Evolutionary conservation across 495 filamentous ascomycete species (phyloP), one percentile per base, ranked within the genome.

Genomic region (Echria macrotheca): DNA sequence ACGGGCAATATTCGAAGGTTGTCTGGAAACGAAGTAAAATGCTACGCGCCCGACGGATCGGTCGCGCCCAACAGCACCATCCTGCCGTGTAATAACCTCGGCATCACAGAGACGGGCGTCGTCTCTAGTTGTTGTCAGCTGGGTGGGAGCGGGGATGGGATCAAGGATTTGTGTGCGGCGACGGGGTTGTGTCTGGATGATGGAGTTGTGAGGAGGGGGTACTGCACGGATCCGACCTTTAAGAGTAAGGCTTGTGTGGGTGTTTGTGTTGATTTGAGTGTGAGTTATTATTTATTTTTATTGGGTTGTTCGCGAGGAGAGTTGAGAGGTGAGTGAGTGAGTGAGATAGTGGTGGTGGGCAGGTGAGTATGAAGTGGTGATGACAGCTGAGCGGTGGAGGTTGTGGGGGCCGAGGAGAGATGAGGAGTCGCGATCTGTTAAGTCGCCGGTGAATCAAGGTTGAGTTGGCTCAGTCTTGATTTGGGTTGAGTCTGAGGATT

Each of bases 71-170:
- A 62, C 42, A 44, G 51, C 24, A 56, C 43, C 1, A 36, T 57
- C 18, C 50, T 57, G n/a, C 59, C 59, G 4, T 62, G 59, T 38
- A 62, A 62, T 29, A 57, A 57, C 25, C 56, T 59, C 15, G 59
- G 59, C 17, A 63, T 63, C 39, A 46, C 44, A 14, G 47, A 59
- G 38, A 9, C 50, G n/a, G 59, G 59, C 18, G 37, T 59, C n/a
- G 47, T 50, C 31, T 63, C 59, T 9, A 57, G 50, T 28, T 63
- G 59, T n/a, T 63, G 59, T 24, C 53, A 47, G 6, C 33, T 63
- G 1, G 50, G 53, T 18, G 59, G 59, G 26, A 26, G 53, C 8
- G n/a, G n/a, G n/a, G 33, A 49, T 22, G 18, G 9, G 1, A 22
- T 39, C 17, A 45, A 54, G 14, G 56, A 59, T 36, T 40, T 57